phyloP scores from a whole-genome alignment of 495 filamentous ascomycete species.

The Evernia prunastri region DNA sequence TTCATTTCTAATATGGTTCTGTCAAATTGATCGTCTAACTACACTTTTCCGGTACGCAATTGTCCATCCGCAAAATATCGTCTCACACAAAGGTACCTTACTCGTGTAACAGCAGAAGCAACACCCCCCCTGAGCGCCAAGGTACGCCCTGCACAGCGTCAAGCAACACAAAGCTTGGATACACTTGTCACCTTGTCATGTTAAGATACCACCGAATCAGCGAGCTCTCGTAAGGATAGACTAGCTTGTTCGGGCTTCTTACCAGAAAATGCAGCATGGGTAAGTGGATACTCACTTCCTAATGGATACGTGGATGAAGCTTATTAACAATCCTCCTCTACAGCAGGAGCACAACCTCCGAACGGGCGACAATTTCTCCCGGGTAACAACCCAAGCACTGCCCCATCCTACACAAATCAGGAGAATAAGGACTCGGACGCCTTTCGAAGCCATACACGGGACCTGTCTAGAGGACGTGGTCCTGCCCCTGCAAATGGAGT shows the following conservation, averaged over 20 bases:
- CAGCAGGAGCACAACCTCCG: slow-evolving; percentile 13
- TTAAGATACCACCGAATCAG: not conserved
- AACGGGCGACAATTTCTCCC: slow-evolving; percentile 15
- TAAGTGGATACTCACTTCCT: not conserved
- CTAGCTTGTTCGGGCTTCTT: not conserved
- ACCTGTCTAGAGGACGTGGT: slow-evolving; percentile 31
- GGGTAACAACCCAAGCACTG: slow-evolving; percentile 6
- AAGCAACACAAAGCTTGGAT: not conserved
- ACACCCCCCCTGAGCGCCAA: not conserved
- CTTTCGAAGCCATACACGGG: slow-evolving; percentile 24
- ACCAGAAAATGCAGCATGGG: slow-evolving; percentile 15
- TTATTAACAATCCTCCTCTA: slow-evolving; percentile 2
- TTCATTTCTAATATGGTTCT: not conserved
- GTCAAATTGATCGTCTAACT: not conserved
- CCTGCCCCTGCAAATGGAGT: slow-evolving; percentile 36
- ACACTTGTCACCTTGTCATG: not conserved
- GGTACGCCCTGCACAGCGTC: not conserved
- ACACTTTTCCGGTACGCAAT: not conserved
- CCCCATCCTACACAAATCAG: slow-evolving; percentile 4
- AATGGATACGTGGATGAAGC: not conserved
- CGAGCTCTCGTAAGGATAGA: not conserved
- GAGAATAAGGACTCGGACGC: slow-evolving; percentile 18
- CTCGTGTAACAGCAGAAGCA: not conserved
- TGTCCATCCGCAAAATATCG: not conserved
- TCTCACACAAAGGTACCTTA: not conserved